A percentile compares a stretch with the other conserved stretches of the same genome.
Evolutionary conservation across 2,329 filamentous ascomycete species (phyloP).

Genomic region (Diplodia seriata): DNA sequence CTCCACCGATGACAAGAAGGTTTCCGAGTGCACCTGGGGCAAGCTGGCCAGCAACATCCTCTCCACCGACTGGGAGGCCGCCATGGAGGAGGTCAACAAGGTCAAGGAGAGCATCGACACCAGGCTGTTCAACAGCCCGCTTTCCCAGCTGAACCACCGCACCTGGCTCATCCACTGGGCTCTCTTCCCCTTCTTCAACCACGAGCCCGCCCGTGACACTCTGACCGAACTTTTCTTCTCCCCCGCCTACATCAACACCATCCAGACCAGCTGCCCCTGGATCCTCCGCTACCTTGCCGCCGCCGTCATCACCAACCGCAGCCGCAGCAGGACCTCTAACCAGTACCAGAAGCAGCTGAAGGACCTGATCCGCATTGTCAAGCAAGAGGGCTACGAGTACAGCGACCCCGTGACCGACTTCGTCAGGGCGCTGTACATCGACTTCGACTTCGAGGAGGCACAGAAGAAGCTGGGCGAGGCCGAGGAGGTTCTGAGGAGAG

Average conservation of each 20-base stretch:
- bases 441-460: constrained; percentile 97
- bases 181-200: constrained; percentile 98
- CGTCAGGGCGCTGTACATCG: constrained; percentile 92
- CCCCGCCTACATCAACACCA: constrained; percentile 97
- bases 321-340: constrained; percentile 76
- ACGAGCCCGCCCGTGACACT: constrained; percentile 85
- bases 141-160: constrained; percentile 94
- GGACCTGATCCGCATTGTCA: constrained; percentile 92
- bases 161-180: constrained; percentile 99
- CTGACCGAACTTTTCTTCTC: constrained; percentile 98
- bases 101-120: constrained; percentile 82
- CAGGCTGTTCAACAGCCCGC: constrained; percentile 93
- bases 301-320: constrained; percentile 89
- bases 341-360: constrained; percentile 99
- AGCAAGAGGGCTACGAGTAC: constrained; percentile 98
- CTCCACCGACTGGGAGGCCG: constrained; percentile 91
- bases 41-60: constrained; percentile 97
- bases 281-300: constrained; percentile 91
- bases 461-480: constrained; percentile 85
- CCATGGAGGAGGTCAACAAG: constrained; percentile 69
- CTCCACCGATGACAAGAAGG: constrained; percentile 98
- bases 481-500: constrained; percentile 87
- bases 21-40: constrained; percentile 94
- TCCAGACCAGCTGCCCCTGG: constrained; percentile 98
- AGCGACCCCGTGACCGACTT: constrained; percentile 95